These are phyloP conservation scores for Lecanicillium sp. DNA, from an alignment of 2,329 filamentous ascomycete genomes.

Conservation along the genomic window DNA sequence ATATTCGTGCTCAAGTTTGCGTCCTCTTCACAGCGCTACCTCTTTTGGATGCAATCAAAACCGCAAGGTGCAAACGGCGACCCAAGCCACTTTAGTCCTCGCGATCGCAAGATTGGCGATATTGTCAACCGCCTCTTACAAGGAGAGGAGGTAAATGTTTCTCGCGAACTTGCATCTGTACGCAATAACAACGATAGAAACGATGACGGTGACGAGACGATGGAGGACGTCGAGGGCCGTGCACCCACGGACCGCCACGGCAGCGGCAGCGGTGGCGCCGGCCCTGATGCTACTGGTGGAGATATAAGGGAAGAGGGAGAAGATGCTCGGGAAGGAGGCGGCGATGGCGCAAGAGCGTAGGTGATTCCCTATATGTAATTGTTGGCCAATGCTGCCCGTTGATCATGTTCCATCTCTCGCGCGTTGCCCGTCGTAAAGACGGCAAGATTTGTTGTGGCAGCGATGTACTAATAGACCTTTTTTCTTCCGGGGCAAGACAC, in stretches of 20 bases:
- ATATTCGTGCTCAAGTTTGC: slow-evolving; percentile 91
- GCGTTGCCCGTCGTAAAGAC: slow-evolving; percentile 8
- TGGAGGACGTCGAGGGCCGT: slow-evolving; percentile 59
- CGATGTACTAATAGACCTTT: slow-evolving; percentile 8
- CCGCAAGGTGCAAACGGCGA: slow-evolving; percentile 63
- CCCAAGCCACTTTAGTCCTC: slow-evolving; percentile 69
- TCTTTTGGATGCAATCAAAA: slow-evolving; percentile 96
- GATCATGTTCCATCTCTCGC: slow-evolving; percentile 7
- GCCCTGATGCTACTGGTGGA: slow-evolving; percentile 78
- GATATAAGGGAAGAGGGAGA: slow-evolving; percentile 88
- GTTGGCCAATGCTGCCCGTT: slow-evolving; percentile 5
- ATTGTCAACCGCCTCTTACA: slow-evolving; percentile 79
- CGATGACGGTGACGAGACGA: slow-evolving; percentile 51
- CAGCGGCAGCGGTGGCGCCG: slow-evolving; percentile 69
- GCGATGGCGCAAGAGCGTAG: slow-evolving; percentile 99
- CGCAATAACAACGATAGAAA: slow-evolving; percentile 54
- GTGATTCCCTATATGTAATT: slow-evolving; percentile 40
- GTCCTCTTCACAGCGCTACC: slow-evolving; percentile 81
- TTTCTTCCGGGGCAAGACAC: slow-evolving; percentile 4
- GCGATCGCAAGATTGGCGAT: slow-evolving; percentile 80
- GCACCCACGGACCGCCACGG: slow-evolving; percentile 48
- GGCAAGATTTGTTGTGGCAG: slow-evolving; percentile 4
- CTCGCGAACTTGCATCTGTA: slow-evolving; percentile 60
- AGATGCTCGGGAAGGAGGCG: slow-evolving; percentile 81
- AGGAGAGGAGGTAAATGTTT: slow-evolving; percentile 80